Evolutionary conservation across 805 yeast genomes (phyloP).

Genomic region (Debaryomyces maramus): DNA sequence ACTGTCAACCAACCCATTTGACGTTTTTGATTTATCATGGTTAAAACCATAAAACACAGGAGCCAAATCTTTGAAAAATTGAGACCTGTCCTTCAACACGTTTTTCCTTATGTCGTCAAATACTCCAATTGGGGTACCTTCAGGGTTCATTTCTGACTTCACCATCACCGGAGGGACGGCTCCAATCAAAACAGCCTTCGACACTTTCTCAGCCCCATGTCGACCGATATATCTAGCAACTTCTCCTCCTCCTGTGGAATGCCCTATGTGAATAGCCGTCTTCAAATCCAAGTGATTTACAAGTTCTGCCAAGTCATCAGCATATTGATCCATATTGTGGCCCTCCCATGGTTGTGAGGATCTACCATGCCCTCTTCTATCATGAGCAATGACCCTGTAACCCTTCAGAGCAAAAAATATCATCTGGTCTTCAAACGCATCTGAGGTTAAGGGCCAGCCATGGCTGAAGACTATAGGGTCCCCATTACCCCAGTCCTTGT

Average conservation of each 20-base stretch:
- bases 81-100: slow-evolving; percentile 15
- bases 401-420: slow-evolving; percentile 15
- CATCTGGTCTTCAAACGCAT: slow-evolving; percentile 19
- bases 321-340: slow-evolving; percentile 17
- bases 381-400: slow-evolving; percentile 17
- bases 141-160: slow-evolving; percentile 11
- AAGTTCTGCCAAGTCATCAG: slow-evolving; percentile 18
- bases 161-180: slow-evolving; percentile 18
- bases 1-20: slow-evolving; percentile 12
- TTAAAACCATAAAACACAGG: slow-evolving; percentile 13
- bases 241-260: slow-evolving; percentile 21
- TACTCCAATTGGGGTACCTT: slow-evolving; percentile 14
- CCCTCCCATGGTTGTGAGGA: slow-evolving; percentile 19
- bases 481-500: slow-evolving; percentile 18
- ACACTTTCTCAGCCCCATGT: slow-evolving; percentile 13
- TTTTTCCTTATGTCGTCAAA: slow-evolving; percentile 13
- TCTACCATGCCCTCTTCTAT: slow-evolving; percentile 18
- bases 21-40: slow-evolving; percentile 6
- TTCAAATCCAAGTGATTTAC: slow-evolving; percentile 13
- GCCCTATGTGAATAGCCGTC: slow-evolving; percentile 15
- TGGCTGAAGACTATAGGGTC: slow-evolving; percentile 17
- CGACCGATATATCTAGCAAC: slow-evolving; percentile 15
- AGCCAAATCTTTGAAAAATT: slow-evolving; percentile 16
- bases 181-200: slow-evolving; percentile 16
- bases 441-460: slow-evolving; percentile 18